Base-by-base conservation (phyloP, 306 rosid species). In the Prosopis cineraria region DNA sequence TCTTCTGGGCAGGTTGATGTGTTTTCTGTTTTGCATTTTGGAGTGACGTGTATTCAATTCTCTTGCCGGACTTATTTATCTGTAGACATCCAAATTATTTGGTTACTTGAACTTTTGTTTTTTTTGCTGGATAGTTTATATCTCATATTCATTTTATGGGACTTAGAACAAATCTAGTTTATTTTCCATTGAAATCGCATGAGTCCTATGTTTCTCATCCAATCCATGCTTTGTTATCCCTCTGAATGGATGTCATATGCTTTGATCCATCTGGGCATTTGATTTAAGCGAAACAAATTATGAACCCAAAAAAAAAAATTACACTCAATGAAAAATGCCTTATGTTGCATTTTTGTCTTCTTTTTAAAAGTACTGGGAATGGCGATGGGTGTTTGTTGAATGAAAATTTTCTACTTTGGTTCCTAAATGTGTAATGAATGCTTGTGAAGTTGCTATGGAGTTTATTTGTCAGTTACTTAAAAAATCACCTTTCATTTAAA, bases 101-200 rank as follows among this genome's bases (percentile, higher is more conserved):
- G 65, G 73, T 63, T 70, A 24, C 47, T 9, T 43, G 31, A 41
- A 77, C 53, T 56, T 76, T 39, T 58, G 58, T n/a, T 24, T 80
- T 12, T 69, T 31, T 17, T 7, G 34, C 34, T 63, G 37, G 74
- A 24, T 71, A 43, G 34, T 41, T 29, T 68, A 24, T 10, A 31
- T 45, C 12, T 30, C 62, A 17, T 80, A 60, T 47, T 58, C 43
- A 62, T 29, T 2, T n/a, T 31, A n/a, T 29, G 60, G 10, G 63
- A 70, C 17, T 30, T 30, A 27, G 58, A 20, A 25, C n/a, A 16
- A 66, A 68, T 20, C 3, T n/a, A n/a, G 19, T 6, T 24, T 52
- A 33, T n/a, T 22, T 52, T 12, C 33, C 33, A 29, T 70, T 30
- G 16, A 30, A 70, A 48, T 10, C n/a, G 2, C 20, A 1, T 7